Evolutionary conservation across 257 asterid genomes (phyloP), one percentile per base, ranked within the genome.

Genomic region (Petunia secreta): DNA sequence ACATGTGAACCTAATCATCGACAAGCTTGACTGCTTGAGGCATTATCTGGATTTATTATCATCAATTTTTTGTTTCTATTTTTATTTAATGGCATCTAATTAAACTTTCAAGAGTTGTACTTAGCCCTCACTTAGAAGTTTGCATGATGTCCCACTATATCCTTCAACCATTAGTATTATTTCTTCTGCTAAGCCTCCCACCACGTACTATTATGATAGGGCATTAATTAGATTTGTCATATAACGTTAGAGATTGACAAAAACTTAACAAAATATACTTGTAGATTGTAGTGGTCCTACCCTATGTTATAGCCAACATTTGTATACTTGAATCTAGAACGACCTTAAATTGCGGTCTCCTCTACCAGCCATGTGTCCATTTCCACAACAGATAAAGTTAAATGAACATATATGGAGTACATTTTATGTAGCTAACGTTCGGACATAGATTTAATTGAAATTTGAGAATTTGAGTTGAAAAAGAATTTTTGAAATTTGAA

Each of bases 231-330:
- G 11, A 50, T 48, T 50, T 50, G 34, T 34, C 77, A 50, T 71
- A 3, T 34, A 48, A 48, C 62, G 34, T 34, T 71, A 71, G 11
- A 50, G 77, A 50, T 71, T 4, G 77, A 34, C 62, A 71, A 34
- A 71, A 1, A 0, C 4, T 71, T 50, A 11, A 71, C 44, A 71
- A 71, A 0, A 0, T 25, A 25, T 5, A 71, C 77, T 10, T n/a
- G n/a, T n/a, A 71, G 38, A 50, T 71, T 48, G 77, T 71, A 46
- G 77, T 71, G 77, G 77, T 71, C 77, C 77, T n/a, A 68, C 25
- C 6, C 13, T 48, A 5, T 34, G 14, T 71, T 34, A 39, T 64
- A 11, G 25, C 38, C 7, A 5, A 50, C 3, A 48, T 50, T 48
- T 71, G 34, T 34, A 34, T 48, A 11, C 11, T 0, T 71, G 3